A percentile compares a stretch with the other conserved stretches of the same genome.
Evolutionary conservation across 768 basidiomycete genomes (phyloP).

Genomic region (Podaxis pistillaris): DNA sequence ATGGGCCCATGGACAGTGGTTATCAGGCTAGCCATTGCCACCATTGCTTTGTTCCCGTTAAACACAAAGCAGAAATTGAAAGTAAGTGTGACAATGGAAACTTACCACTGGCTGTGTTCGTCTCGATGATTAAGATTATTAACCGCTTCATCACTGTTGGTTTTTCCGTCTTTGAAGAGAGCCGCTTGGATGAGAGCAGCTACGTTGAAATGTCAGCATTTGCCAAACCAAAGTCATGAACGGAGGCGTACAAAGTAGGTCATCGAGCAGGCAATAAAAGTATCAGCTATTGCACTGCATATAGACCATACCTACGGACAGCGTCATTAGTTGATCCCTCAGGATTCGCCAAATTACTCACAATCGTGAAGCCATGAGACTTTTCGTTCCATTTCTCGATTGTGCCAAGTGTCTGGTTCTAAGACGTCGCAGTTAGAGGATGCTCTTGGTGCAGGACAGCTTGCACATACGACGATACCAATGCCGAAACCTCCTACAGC

Average conservation of each 20-base stretch:
- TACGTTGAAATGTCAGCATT: constrained; percentile 17
- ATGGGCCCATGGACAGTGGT: constrained; percentile 1
- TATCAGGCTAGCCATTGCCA: background rate
- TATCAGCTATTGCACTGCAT: constrained; percentile 7
- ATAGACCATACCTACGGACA: constrained; percentile 1
- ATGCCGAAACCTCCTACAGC: constrained; percentile 9
- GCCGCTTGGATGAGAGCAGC: background rate
- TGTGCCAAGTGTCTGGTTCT: constrained; percentile 12
- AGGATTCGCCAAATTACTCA: background rate
- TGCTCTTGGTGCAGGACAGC: background rate
- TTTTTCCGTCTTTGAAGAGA: background rate
- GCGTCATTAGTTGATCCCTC: background rate
- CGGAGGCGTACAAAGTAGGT: background rate
- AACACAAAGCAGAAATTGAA: background rate
- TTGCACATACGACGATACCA: constrained; percentile 7
- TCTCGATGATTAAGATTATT: constrained; percentile 7
- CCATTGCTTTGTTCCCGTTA: background rate
- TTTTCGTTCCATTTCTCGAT: background rate
- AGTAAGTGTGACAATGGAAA: background rate
- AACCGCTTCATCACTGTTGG: background rate
- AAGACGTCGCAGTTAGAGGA: background rate
- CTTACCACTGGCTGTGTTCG: constrained; percentile 10
- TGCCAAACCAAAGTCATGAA: background rate
- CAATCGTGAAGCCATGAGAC: constrained; percentile 6
- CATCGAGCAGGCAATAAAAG: constrained; percentile 8